phyloP scores from a whole-genome alignment of 2,329 filamentous ascomycete genomes.

The Paracorniculantispora psalliotae region DNA sequence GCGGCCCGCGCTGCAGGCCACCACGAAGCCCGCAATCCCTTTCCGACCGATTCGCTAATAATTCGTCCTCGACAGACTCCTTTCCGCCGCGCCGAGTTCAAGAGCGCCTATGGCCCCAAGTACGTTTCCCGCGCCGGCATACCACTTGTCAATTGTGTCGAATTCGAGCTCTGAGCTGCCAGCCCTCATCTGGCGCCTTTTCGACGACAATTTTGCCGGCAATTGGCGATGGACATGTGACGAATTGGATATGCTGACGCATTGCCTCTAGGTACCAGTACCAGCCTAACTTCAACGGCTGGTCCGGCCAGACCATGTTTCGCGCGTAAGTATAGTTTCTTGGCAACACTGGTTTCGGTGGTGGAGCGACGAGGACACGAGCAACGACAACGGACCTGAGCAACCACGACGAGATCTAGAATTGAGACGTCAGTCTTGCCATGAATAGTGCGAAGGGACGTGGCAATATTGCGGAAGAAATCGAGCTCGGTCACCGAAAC shows the following conservation, averaged over 20 bases:
- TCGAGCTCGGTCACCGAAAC: background rate
- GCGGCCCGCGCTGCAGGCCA: background rate
- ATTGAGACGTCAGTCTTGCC: background rate
- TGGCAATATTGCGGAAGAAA: too few species aligned
- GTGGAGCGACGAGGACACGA: background rate
- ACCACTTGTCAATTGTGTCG: background rate
- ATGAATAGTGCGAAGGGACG: background rate
- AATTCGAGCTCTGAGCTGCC: background rate
- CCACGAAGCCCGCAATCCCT: background rate
- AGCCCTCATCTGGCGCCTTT: background rate
- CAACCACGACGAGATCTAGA: background rate
- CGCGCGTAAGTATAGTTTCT: slow-evolving; percentile 45
- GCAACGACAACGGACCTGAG: background rate
- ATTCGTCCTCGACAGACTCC: slow-evolving; percentile 35
- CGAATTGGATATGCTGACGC: slow-evolving; percentile 24
- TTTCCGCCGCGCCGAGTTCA: slow-evolving; percentile 46
- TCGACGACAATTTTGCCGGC: background rate
- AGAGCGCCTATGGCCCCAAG: slow-evolving; percentile 63
- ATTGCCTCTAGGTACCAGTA: slow-evolving; percentile 48
- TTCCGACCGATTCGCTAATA: slow-evolving; percentile 16
- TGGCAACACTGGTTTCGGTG: too few species aligned
- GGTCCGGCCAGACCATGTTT: slow-evolving; percentile 42
- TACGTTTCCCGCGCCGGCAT: slow-evolving; percentile 33
- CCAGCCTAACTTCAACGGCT: slow-evolving; percentile 51
- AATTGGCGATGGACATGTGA: slow-evolving; percentile 7